Evolutionary conservation across 345 rosid species (phyloP).

Genomic region (Eucalyptus camaldulensis): DNA sequence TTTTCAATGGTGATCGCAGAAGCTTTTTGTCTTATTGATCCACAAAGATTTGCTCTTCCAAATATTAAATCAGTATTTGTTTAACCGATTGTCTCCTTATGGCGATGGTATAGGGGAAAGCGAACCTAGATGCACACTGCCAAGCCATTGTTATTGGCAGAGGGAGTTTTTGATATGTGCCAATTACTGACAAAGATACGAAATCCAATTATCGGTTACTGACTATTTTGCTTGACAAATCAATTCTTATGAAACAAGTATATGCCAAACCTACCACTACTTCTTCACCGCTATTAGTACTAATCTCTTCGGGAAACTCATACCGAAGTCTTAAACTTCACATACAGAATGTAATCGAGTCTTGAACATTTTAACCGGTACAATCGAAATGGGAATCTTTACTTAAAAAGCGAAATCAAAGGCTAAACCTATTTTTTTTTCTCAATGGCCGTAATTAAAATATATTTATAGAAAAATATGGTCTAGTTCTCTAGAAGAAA

Average conservation of each 20-base stretch:
- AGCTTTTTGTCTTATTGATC: fast-evolving
- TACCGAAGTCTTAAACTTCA: neutral
- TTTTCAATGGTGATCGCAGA: fast-evolving
- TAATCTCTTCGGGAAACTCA: neutral
- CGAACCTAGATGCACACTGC: fast-evolving
- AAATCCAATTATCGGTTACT: fast-evolving
- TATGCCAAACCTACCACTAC: neutral
- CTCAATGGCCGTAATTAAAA: neutral
- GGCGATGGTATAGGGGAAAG: neutral
- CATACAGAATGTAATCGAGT: fast-evolving
- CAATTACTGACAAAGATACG: fast-evolving
- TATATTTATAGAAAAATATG: fast-evolving
- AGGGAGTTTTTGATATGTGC: neutral
- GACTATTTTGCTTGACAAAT: neutral
- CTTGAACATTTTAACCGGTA: neutral
- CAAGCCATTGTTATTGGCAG: neutral
- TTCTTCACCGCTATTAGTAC: fast-evolving
- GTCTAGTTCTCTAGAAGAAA: neutral
- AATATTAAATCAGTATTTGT: fast-evolving
- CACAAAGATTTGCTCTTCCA: fast-evolving
- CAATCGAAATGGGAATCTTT: neutral
- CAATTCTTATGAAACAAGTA: fast-evolving
- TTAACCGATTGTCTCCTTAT: no score
- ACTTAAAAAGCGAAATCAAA: fast-evolving
- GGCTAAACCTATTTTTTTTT: neutral